Evolutionary conservation across 352 stramenopile genomes (phyloP).

Genomic region (Globisporangium iwayamae): DNA sequence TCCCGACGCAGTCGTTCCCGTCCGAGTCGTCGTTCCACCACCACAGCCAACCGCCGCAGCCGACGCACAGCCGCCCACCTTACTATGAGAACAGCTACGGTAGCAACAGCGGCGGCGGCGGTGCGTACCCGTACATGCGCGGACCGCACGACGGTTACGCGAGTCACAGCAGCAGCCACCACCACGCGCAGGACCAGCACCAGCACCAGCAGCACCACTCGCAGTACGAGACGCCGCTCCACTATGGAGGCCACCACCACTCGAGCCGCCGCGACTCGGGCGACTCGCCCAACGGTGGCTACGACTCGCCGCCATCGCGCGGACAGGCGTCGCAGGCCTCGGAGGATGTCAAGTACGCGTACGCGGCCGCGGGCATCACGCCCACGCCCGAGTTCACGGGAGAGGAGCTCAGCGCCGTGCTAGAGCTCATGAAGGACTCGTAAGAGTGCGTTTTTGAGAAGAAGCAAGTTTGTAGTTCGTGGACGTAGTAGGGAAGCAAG

Average conservation of each 20-base stretch:
- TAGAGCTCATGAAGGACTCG: conserved; percentile 50
- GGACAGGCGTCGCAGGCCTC: conserved; percentile 17
- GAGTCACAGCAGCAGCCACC: conserved; percentile 12
- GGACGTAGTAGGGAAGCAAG: background rate
- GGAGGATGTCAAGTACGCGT: conserved; percentile 28
- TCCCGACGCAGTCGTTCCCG: conserved; percentile 57
- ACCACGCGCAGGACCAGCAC: conserved; percentile 10
- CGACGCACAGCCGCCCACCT: conserved; percentile 15
- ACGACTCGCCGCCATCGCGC: conserved; percentile 31
- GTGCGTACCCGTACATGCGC: conserved; percentile 38
- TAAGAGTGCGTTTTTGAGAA: conserved; percentile 7
- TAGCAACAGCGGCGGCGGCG: conserved; percentile 3
- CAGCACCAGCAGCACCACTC: conserved; percentile 15
- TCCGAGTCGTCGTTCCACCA: conserved; percentile 50
- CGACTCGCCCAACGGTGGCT: conserved; percentile 16
- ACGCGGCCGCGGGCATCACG: conserved; percentile 20
- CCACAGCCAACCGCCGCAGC: conserved; percentile 16
- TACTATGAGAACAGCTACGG: conserved; percentile 22
- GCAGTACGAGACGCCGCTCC: conserved; percentile 28
- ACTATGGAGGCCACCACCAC: conserved; percentile 1
- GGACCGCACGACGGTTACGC: conserved; percentile 27
- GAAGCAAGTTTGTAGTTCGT: no score
- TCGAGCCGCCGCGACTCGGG: background rate
- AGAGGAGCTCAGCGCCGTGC: conserved; percentile 42
- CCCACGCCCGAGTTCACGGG: conserved; percentile 37